A percentile compares a stretch with the other conserved stretches of the same genome.
Conservation (phyloP, 1,284 basidiomycete species). For the Filobasidium uniguttulatum region DNA sequence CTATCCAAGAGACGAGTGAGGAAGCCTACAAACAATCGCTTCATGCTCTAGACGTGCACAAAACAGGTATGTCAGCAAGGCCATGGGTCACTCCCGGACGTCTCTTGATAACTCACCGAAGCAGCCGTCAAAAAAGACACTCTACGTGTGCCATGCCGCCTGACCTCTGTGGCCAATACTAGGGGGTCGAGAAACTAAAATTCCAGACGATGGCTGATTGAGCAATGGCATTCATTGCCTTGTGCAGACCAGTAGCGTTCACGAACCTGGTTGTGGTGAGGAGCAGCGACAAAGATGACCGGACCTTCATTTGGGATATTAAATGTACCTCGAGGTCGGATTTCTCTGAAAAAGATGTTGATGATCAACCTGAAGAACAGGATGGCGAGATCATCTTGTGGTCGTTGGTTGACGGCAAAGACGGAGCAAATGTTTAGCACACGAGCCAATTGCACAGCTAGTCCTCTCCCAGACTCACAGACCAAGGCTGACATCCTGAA, state of each 20-base stretch:
- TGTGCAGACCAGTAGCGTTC: no score
- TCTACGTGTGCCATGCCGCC: slow-evolving; percentile 66
- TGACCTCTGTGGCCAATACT: slow-evolving; percentile 73
- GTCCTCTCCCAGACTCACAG: slow-evolving; percentile 4
- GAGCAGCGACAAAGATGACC: slow-evolving; percentile 90
- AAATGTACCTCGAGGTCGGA: slow-evolving; percentile 80
- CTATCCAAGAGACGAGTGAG: background rate
- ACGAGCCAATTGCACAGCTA: background rate
- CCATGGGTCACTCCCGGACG: background rate
- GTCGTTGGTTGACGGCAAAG: no score
- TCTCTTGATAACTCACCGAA: slow-evolving; percentile 45
- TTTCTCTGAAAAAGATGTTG: slow-evolving; percentile 94
- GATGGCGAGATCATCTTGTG: slow-evolving; percentile 33
- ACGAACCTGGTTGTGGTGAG: slow-evolving; percentile 83
- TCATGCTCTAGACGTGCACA: slow-evolving; percentile 25
- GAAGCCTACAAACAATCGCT: slow-evolving; percentile 23
- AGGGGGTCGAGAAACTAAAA: slow-evolving; percentile 93
- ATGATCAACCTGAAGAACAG: slow-evolving; percentile 58
- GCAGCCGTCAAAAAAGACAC: slow-evolving; percentile 90
- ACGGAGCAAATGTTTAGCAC: background rate
- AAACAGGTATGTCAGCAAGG: background rate
- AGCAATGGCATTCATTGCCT: no score
- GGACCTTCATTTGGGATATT: slow-evolving; percentile 86
- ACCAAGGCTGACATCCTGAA: slow-evolving; percentile 8
- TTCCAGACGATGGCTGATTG: background rate